phyloP scores from a whole-genome alignment of 176 grass and related monocot species.

The Saccharum officinarum region DNA sequence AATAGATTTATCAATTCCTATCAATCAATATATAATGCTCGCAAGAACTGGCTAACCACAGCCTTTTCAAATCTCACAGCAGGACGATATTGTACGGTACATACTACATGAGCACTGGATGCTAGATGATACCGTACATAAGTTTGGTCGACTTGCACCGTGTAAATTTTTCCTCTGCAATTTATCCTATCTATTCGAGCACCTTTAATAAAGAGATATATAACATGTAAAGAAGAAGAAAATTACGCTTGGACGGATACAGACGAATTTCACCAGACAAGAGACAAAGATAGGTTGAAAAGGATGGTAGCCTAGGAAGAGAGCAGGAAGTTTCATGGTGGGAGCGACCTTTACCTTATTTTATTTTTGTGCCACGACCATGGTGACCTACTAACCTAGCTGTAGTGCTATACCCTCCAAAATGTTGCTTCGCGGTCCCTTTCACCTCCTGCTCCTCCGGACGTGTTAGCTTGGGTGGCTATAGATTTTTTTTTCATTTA shows the following conservation, averaged over 20 bases:
- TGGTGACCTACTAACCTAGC: no score
- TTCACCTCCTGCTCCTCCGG: no score
- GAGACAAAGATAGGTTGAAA: neutral
- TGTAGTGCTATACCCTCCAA: no score
- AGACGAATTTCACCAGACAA: neutral
- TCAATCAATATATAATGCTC: neutral
- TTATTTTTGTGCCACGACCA: neutral
- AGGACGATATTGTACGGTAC: neutral
- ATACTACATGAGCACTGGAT: no score
- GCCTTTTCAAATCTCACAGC: neutral
- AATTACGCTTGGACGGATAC: neutral
- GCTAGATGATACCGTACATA: no score
- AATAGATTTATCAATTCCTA: neutral
- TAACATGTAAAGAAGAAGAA: neutral
- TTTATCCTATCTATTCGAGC: neutral
- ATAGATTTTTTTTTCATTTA: no score
- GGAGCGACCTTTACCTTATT: neutral
- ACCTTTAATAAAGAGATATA: neutral
- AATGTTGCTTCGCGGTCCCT: no score
- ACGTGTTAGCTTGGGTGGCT: no score
- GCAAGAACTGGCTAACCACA: neutral
- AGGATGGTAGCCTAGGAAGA: conserved; percentile 14
- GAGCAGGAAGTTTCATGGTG: conserved; percentile 32
- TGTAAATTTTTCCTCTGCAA: neutral
- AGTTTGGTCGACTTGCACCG: neutral